These are phyloP conservation scores for Tuber aestivum DNA, from an alignment of 495 filamentous ascomycete genomes.

Conservation along the genomic window DNA sequence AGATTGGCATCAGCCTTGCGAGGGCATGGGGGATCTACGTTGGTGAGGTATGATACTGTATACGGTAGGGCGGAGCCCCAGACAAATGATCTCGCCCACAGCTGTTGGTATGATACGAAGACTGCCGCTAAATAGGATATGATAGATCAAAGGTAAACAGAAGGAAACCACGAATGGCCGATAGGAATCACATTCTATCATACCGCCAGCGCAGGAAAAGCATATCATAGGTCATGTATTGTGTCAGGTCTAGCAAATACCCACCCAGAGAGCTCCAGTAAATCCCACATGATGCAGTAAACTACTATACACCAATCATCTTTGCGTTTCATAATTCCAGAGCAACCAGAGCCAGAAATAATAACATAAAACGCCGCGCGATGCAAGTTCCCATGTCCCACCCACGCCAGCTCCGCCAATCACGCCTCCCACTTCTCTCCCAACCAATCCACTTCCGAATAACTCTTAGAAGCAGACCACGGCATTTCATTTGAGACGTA, in stretches of 20 bases:
- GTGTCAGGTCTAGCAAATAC: background rate
- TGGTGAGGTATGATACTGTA: background rate
- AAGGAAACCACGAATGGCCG: too few relatives aligned
- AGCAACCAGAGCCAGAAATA: background rate
- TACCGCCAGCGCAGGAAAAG: background rate
- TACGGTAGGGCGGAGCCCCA: background rate
- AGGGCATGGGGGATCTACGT: background rate
- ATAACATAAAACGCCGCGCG: background rate
- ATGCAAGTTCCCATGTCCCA: background rate
- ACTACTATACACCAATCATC: background rate
- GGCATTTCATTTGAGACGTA: conserved; percentile 62
- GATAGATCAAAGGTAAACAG: background rate
- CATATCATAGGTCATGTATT: background rate
- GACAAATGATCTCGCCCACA: background rate
- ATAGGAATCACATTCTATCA: background rate
- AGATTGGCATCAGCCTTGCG: background rate
- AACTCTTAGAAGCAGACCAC: conserved; percentile 66
- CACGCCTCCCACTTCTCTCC: conserved; percentile 52
- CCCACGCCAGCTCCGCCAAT: conserved; percentile 11
- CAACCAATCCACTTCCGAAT: conserved; percentile 63
- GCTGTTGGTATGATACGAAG: background rate
- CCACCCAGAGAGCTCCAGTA: background rate
- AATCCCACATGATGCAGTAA: background rate
- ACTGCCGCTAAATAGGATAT: too few relatives aligned
- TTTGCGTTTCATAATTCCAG: background rate